Evolutionary conservation across 768 basidiomycete species (phyloP).

Genomic region (Tricholoma terreum): DNA sequence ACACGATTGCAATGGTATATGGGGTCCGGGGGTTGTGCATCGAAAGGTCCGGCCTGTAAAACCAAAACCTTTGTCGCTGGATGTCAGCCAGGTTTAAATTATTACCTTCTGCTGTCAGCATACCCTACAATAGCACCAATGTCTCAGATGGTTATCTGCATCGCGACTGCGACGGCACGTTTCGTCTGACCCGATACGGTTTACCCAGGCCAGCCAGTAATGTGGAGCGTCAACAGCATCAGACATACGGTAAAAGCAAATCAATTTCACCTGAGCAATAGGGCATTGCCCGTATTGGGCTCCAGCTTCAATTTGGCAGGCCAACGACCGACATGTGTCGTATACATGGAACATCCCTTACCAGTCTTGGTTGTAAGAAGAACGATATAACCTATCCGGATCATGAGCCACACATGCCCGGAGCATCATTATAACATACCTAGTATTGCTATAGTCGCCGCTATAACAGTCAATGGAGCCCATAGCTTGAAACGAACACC

Average conservation of each 20-base stretch:
- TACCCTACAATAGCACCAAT: constrained; percentile 55
- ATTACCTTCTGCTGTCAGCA: constrained; percentile 3
- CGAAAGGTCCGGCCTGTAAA: constrained; percentile 51
- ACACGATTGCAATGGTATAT: constrained; percentile 60
- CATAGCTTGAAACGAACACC: constrained; percentile 40
- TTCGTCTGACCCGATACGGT: constrained; percentile 71
- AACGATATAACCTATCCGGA: constrained; percentile 48
- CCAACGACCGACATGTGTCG: background rate
- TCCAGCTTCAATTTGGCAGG: constrained; percentile 32
- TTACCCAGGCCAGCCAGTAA: constrained; percentile 54
- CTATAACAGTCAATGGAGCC: constrained; percentile 51
- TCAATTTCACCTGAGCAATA: constrained; percentile 44
- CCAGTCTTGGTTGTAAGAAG: constrained; percentile 45
- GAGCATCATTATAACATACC: constrained; percentile 33
- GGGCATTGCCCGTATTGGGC: constrained; percentile 56
- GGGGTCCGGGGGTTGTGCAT: constrained; percentile 49
- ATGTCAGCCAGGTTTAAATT: background rate
- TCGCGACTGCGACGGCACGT: constrained; percentile 56
- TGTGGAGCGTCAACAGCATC: background rate
- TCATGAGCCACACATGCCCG: background rate
- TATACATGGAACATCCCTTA: constrained; percentile 22
- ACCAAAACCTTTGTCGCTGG: constrained; percentile 38
- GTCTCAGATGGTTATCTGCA: constrained; percentile 65
- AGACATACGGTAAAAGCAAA: background rate
- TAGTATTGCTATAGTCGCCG: constrained; percentile 48